Evolutionary conservation across 345 rosid genomes (phyloP).

Genomic region (Lumnitzera racemosa): DNA sequence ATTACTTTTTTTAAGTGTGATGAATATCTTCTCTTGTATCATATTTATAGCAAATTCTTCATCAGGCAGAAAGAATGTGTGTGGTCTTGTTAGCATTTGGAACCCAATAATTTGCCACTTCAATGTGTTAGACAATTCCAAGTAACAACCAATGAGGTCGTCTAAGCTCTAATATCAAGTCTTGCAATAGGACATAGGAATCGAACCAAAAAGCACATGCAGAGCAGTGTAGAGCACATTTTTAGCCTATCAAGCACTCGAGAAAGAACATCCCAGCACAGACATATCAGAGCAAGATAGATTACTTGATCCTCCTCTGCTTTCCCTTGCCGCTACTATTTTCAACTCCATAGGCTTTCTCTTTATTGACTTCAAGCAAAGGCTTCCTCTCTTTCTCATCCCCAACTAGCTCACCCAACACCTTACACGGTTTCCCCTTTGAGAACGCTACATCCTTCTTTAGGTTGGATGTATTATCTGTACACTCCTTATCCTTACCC

Average conservation of each 20-base stretch:
- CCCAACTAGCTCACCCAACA: constrained; percentile 22
- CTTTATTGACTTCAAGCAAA: constrained; percentile 34
- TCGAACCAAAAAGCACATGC: too few species aligned
- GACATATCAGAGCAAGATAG: background rate
- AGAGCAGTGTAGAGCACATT: background rate
- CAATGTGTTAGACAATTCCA: too few species aligned
- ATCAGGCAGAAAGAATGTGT: too few species aligned
- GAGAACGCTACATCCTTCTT: constrained; percentile 7
- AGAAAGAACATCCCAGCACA: background rate
- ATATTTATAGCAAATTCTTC: too few species aligned
- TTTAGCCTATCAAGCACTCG: background rate
- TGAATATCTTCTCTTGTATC: too few species aligned
- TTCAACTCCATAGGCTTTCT: constrained; percentile 23
- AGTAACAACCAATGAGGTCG: too few species aligned
- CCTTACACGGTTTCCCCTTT: constrained; percentile 25
- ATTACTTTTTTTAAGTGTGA: too few species aligned
- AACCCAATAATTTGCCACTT: too few species aligned
- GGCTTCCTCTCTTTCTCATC: constrained; percentile 55
- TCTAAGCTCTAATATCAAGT: too few species aligned
- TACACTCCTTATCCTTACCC: constrained; percentile 53
- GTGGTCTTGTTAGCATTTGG: too few species aligned
- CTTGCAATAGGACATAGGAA: too few species aligned
- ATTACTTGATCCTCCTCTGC: constrained; percentile 46
- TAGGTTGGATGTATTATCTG: constrained; percentile 15
- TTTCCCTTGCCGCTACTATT: constrained; percentile 44